Conservation (phyloP, 1,139 yeast species). For the Pichia sp. region DNA sequence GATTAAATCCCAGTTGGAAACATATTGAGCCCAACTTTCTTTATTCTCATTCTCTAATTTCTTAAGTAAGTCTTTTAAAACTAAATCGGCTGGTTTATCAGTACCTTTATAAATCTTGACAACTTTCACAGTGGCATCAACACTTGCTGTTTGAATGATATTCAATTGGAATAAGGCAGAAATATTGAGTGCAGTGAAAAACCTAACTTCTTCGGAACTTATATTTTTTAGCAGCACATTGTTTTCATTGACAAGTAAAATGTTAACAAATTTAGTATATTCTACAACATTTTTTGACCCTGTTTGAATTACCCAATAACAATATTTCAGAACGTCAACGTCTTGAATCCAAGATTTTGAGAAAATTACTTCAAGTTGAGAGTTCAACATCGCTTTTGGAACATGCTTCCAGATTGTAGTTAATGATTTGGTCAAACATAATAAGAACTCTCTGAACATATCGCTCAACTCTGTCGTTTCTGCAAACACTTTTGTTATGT, state of each 20-base stretch:
- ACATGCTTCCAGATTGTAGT: slow-evolving; percentile 34
- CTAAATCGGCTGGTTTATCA: slow-evolving; percentile 49
- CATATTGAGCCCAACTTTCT: slow-evolving; percentile 50
- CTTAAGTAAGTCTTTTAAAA: slow-evolving; percentile 50
- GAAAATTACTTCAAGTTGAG: slow-evolving; percentile 63
- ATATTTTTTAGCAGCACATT: slow-evolving; percentile 25
- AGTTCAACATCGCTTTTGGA: slow-evolving; percentile 44
- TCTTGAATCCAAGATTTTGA: slow-evolving; percentile 40
- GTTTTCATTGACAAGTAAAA: slow-evolving; percentile 47
- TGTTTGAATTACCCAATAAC: slow-evolving; percentile 31
- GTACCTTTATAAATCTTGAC: slow-evolving; percentile 50
- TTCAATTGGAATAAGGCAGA: slow-evolving; percentile 42
- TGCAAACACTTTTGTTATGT: slow-evolving; percentile 57
- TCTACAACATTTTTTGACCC: slow-evolving; percentile 37
- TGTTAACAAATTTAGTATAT: slow-evolving; percentile 52
- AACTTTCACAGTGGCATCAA: slow-evolving; percentile 12
- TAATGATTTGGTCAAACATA: slow-evolving; percentile 31
- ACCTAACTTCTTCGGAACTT: slow-evolving; percentile 29
- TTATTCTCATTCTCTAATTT: slow-evolving; percentile 48
- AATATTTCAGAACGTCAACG: slow-evolving; percentile 39
- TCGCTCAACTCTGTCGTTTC: slow-evolving; percentile 32
- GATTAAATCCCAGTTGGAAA: slow-evolving; percentile 60
- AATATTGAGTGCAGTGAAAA: slow-evolving; percentile 38
- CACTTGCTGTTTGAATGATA: slow-evolving; percentile 39
- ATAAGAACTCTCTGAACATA: slow-evolving; percentile 26